Evolutionary conservation across 2,329 filamentous ascomycete genomes (phyloP).

Genomic region (Celoporthe dispersa): DNA sequence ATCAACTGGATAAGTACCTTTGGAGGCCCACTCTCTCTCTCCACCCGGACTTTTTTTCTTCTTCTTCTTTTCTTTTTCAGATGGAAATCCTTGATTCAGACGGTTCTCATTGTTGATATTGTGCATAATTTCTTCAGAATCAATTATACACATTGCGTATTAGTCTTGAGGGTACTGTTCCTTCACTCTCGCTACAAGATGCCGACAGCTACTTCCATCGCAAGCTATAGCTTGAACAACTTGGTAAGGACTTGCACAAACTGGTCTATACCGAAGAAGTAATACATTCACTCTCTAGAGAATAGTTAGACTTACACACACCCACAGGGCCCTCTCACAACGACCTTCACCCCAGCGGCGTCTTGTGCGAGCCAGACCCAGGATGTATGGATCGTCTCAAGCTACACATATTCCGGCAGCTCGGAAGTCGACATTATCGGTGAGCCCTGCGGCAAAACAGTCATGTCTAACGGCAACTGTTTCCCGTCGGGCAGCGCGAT

Average conservation of each 20-base stretch:
- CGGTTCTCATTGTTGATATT: neutral
- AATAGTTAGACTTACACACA: neutral
- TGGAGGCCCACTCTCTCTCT: no score
- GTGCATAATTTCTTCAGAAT: neutral
- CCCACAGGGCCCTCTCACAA: conserved; percentile 22
- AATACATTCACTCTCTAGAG: no score
- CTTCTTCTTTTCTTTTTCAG: no score
- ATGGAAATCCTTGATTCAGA: neutral
- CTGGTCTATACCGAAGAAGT: no score
- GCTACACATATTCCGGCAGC: neutral
- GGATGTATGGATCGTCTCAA: neutral
- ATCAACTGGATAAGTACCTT: no score
- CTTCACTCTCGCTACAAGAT: neutral
- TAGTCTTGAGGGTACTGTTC: neutral
- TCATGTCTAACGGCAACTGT: conserved; percentile 5
- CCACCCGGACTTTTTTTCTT: no score
- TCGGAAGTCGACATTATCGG: neutral
- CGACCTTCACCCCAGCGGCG: conserved; percentile 22
- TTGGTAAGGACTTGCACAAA: neutral
- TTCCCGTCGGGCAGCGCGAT: conserved; percentile 19
- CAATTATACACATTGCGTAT: neutral
- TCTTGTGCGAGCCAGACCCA: conserved; percentile 9
- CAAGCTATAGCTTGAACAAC: neutral
- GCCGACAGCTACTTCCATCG: neutral
- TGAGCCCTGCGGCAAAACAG: neutral